Evolutionary conservation across 2,329 filamentous ascomycete genomes (phyloP).

Genomic region (Sporothrix pallida): DNA sequence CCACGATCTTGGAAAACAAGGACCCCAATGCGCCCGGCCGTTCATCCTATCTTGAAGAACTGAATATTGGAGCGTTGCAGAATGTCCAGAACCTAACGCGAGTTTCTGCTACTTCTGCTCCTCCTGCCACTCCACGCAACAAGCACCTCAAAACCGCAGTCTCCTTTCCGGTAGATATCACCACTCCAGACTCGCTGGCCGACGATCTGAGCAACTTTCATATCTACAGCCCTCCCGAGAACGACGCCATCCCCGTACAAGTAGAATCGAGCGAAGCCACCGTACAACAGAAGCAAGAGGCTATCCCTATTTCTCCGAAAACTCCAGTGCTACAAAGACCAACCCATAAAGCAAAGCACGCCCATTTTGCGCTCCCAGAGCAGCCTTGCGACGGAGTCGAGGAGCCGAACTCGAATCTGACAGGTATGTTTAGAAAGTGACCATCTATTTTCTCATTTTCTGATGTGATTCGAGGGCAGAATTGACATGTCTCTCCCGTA

Average conservation of each 20-base stretch:
- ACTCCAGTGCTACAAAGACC: neutral
- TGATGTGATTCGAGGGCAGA: neutral
- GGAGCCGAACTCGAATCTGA: neutral
- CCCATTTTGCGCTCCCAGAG: conserved; percentile 31
- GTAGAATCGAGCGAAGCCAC: neutral
- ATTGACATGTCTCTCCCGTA: neutral
- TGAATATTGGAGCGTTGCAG: conserved; percentile 28
- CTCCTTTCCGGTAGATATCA: neutral
- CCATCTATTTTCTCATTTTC: neutral
- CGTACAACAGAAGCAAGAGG: neutral
- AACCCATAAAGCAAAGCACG: conserved; percentile 20
- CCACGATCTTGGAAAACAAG: conserved; percentile 19
- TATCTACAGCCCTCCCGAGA: conserved; percentile 38
- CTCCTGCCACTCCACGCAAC: conserved; percentile 6
- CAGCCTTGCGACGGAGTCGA: neutral
- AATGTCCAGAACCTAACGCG: conserved; percentile 28
- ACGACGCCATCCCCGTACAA: conserved; percentile 14
- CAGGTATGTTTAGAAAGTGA: conserved; percentile 10
- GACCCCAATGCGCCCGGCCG: conserved; percentile 16
- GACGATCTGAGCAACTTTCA: conserved; percentile 46
- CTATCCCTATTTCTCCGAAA: neutral
- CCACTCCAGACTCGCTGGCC: conserved; percentile 43
- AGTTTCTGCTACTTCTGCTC: neutral
- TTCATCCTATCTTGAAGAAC: conserved; percentile 29
- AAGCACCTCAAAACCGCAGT: neutral